These are phyloP conservation scores for Phytophthora nicotianae DNA, from an alignment of 352 stramenopile species.

Conservation along the genomic window DNA sequence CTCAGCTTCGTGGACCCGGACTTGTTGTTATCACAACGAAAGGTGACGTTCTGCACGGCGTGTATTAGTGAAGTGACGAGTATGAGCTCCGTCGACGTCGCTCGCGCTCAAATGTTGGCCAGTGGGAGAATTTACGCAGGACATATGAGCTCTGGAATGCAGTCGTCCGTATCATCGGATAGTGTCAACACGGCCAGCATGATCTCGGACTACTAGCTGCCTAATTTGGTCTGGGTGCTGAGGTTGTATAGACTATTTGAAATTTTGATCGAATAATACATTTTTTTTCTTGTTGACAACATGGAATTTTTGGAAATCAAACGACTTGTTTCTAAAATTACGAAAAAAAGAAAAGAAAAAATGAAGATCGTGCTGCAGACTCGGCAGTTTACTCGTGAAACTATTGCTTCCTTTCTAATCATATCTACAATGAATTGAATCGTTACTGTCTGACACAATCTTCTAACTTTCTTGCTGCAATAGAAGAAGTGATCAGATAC, in stretches of 20 bases:
- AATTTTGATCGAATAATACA: neutral
- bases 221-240: too few relatives aligned
- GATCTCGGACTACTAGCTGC: neutral
- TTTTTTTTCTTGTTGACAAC: neutral
- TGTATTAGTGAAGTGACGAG: slow-evolving; percentile 41
- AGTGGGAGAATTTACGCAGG: slow-evolving; percentile 22
- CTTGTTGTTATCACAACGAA: slow-evolving; percentile 35
- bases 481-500: too few relatives aligned
- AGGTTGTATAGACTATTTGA: too few relatives aligned
- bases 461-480: too few relatives aligned
- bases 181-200: slow-evolving; percentile 2
- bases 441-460: too few relatives aligned
- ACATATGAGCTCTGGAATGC: slow-evolving; percentile 13
- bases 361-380: too few relatives aligned
- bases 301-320: too few relatives aligned
- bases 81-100: slow-evolving; percentile 36
- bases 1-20: slow-evolving; percentile 50
- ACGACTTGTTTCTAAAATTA: too few relatives aligned
- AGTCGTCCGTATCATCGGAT: slow-evolving; percentile 30
- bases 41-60: slow-evolving; percentile 45
- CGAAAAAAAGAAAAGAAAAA: too few relatives aligned
- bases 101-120: slow-evolving; percentile 40
- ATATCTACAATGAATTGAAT: too few relatives aligned
- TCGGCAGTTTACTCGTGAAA: too few relatives aligned
- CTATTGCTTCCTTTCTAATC: too few relatives aligned